Conservation (phyloP, 2,329 filamentous ascomycete species). For the Spiromastix sp. region DNA sequence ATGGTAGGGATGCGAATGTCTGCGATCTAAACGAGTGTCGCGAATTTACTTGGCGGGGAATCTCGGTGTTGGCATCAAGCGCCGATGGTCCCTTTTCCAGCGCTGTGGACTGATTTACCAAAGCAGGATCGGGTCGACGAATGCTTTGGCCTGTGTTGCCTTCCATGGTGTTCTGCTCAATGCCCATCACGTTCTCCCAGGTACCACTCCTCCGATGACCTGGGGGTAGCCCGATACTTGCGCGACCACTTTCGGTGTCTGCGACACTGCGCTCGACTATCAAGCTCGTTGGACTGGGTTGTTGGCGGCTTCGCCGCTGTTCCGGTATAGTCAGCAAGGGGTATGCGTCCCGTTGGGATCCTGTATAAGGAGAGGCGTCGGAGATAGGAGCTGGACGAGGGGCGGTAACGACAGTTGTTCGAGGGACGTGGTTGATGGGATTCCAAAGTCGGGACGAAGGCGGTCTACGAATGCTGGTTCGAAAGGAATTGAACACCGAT, state of each 20-base stretch:
- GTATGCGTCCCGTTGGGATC: constrained; percentile 33
- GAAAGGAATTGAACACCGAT: constrained; percentile 11
- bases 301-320: constrained; percentile 44
- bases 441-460: constrained; percentile 48
- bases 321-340: constrained; percentile 49
- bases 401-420: constrained; percentile 38
- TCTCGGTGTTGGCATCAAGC: constrained; percentile 14
- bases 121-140: constrained; percentile 21
- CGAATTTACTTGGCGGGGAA: constrained; percentile 29
- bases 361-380: constrained; percentile 22
- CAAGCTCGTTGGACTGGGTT: constrained; percentile 35
- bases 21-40: constrained; percentile 31
- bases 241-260: constrained; percentile 38
- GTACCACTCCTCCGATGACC: constrained; percentile 27
- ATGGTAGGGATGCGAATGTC: constrained; percentile 29
- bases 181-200: constrained; percentile 16
- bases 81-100: background rate
- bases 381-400: constrained; percentile 21
- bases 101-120: constrained; percentile 5
- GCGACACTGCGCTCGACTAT: constrained; percentile 38
- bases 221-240: constrained; percentile 43
- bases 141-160: constrained; percentile 16
- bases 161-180: constrained; percentile 18
- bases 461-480: constrained; percentile 19
- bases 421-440: constrained; percentile 51